These are phyloP conservation scores for Solanum etuberosum DNA, from an alignment of 257 asterid species.

Conservation along the genomic window DNA sequence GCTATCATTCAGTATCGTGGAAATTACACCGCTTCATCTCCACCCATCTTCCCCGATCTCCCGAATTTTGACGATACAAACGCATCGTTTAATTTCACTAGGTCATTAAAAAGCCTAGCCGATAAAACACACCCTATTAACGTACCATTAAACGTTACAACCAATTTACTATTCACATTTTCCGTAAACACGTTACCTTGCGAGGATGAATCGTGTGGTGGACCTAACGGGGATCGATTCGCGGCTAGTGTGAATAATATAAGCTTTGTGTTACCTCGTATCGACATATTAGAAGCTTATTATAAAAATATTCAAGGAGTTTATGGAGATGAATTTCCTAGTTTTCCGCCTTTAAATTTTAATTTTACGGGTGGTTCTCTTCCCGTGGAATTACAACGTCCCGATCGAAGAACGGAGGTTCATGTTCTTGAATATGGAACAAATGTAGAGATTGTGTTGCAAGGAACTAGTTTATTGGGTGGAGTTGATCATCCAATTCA, in stretches of 20 bases:
- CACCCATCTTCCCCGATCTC: slow-evolving; percentile 19
- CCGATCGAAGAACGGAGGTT: neutral
- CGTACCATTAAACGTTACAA: slow-evolving; percentile 21
- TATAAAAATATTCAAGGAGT: slow-evolving; percentile 30
- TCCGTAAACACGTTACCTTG: slow-evolving; percentile 31
- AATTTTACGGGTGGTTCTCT: slow-evolving; percentile 12
- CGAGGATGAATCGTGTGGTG: slow-evolving; percentile 13
- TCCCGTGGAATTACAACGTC: neutral
- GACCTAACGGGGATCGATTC: slow-evolving; percentile 28
- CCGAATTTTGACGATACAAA: slow-evolving; percentile 28
- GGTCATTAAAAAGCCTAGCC: slow-evolving; percentile 30
- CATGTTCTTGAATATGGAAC: slow-evolving; percentile 5
- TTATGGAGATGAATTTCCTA: slow-evolving; percentile 27
- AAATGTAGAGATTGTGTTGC: slow-evolving; percentile 1
- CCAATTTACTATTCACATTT: slow-evolving; percentile 22
- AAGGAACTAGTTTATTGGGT: neutral
- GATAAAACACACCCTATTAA: slow-evolving; percentile 19
- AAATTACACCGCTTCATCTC: slow-evolving; percentile 15
- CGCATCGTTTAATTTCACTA: slow-evolving; percentile 31
- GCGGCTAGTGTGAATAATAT: slow-evolving; percentile 55
- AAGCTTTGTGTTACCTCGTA: slow-evolving; percentile 22
- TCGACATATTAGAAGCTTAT: slow-evolving; percentile 55
- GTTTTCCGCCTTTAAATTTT: slow-evolving; percentile 16
- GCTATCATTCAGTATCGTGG: slow-evolving; percentile 30
- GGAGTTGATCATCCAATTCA: slow-evolving; percentile 10